Base-by-base conservation (phyloP, 176 grass and related monocot genomes). In the Eleusine coracana region DNA sequence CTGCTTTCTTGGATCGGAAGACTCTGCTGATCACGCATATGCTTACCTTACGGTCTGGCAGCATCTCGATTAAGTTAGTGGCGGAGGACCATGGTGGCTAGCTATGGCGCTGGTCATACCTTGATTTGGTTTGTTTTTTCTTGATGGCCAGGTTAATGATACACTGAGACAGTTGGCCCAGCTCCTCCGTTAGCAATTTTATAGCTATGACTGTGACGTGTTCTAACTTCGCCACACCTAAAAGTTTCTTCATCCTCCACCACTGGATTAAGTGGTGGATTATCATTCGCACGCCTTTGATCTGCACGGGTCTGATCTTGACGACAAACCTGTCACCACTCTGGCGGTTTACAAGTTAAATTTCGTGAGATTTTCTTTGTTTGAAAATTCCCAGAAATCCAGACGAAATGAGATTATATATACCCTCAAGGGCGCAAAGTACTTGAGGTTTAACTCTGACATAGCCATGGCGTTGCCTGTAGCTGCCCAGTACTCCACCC, bases 361-460 rank as follows among this genome's bases (percentile, higher is more conserved):
- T 5, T 28, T 27, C 28, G 8, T 62, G 59, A 62, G 59, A n/a
- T 13, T 62, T 27, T 62, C 0, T 4, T 62, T 23, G 21, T 60
- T 25, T 60, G 20, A 23, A 10, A 2, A 25, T 60, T 25, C 21
- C 7, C 21, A 60, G 23, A 62, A 62, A 28, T 62, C 10, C 9
- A 28, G 59, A 27, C n/a, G 10, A 27, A 62, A 5, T 13, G 59
- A 61, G 8, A 61, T 12, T 8, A 59, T 59, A 58, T 10, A 27
- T 25, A 98, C 92, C 83, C 83, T 91, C 82, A 98, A 88, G 74
- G 96, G 92, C 8, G 89, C 76, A 23, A 82, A 91, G 77, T 73
- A 98, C 81, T 95, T 98, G 40, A 98, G 87, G 59, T 93, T 75
- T 62, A 98, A 55, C 37, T 98, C 92, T 29, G 96, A 93, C 61